Evolutionary conservation across 208 protist species (phyloP), one percentile per base, ranked within the genome.

Genomic region (Leishmania guyanensis): DNA sequence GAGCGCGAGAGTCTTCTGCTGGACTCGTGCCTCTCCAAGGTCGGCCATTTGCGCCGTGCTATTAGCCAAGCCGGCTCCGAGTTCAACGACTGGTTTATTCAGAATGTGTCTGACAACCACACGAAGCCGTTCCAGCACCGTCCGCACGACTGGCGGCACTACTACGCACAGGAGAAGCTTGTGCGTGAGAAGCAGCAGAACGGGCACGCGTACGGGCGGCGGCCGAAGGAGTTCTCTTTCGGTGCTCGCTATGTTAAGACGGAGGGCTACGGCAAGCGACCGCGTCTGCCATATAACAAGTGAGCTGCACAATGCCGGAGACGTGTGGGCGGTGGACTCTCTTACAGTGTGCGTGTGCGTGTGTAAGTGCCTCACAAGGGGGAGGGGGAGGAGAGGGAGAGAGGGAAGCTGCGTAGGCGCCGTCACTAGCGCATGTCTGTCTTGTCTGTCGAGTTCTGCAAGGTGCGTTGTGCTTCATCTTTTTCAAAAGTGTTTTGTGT

Each of bases 1-100:
- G 94, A 97, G 81, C 90, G 88, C 66, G 91, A 97, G 82, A 94
- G 92, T 81, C 77, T 77, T 48, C 69, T 87, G 56, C 89, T 97
- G 10, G 94, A 96, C 79, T 33, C 85, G 66, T 97, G 94, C 74
- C 88, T 97, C 54, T 85, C 81, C 64, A 94, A 94, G 75, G 94
- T 97, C 2, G 91, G 89, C 29, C 90, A 94, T 54, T 87, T 97
- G 39, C 90, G 93, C 66, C 92, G 85, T 14, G 93, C 94, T 29
- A 92, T 97, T 84, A 87, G 83, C 50, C 60, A 77, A 65, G 92
- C 93, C 16, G 89, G 90, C 56, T 75, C 68, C n/a, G 91, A 93
- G 84, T 97, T 96, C 85, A 94, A 92, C 72, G 94, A 97, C 83
- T 97, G 94, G 94, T 96, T 96, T 75, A 94, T 95, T 50, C 91